Conservation (phyloP, 805 yeast genomes). For the Wickerhamomyces xylosicus region DNA sequence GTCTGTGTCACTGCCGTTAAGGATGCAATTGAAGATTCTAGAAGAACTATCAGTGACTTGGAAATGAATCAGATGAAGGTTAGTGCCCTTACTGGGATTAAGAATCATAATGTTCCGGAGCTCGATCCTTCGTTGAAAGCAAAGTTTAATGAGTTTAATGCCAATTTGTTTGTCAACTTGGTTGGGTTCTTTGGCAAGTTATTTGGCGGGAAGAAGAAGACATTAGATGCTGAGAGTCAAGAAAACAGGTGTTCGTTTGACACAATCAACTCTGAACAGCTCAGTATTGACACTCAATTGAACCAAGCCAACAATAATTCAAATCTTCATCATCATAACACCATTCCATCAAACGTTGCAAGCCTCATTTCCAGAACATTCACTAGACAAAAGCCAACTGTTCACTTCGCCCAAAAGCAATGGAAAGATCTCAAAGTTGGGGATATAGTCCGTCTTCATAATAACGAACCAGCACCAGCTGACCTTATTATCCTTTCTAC, state of each 20-base stretch:
- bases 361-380: too few species aligned
- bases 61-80: constrained; percentile 70
- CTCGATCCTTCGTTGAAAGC: constrained; percentile 50
- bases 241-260: constrained; percentile 11
- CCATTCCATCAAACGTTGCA: too few species aligned
- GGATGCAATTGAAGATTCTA: constrained; percentile 74
- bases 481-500: constrained; percentile 61
- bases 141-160: constrained; percentile 45
- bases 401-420: constrained; percentile 41
- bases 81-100: constrained; percentile 45
- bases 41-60: constrained; percentile 60
- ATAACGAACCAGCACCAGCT: constrained; percentile 76
- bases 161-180: constrained; percentile 16
- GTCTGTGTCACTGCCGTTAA: constrained; percentile 65
- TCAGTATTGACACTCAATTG: neutral
- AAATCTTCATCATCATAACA: too few species aligned
- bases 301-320: neutral
- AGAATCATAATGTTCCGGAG: constrained; percentile 65
- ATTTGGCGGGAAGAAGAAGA: constrained; percentile 8
- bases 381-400: too few species aligned
- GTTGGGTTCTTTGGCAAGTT: constrained; percentile 13
- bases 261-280: constrained; percentile 1
- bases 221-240: constrained; percentile 2
- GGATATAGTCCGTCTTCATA: constrained; percentile 59
- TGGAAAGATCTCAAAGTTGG: constrained; percentile 73